These are phyloP conservation scores for Talaromyces sp. DNA, from an alignment of 2,329 filamentous ascomycete genomes.

Conservation along the genomic window DNA sequence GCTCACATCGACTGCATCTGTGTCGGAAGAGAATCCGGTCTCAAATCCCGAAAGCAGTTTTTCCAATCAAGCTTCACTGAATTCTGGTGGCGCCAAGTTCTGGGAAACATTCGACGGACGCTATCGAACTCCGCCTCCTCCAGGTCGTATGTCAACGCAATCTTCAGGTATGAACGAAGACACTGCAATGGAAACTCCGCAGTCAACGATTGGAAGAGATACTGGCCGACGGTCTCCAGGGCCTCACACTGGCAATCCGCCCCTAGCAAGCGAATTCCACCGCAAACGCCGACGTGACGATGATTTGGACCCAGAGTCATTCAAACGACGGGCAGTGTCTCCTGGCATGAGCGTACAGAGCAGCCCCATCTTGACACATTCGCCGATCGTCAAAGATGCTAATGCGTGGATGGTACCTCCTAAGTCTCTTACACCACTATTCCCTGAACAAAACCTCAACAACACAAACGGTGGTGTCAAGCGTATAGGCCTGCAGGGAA, in stretches of 20 bases:
- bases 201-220: conserved; percentile 31
- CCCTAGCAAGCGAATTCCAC: conserved; percentile 69
- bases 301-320: conserved; percentile 79
- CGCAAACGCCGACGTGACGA: conserved; percentile 82
- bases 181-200: conserved; percentile 36
- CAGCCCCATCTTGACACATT: conserved; percentile 77
- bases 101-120: conserved; percentile 77
- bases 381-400: conserved; percentile 68
- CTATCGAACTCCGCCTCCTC: conserved; percentile 60
- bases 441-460: conserved; percentile 38
- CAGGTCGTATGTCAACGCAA: conserved; percentile 53
- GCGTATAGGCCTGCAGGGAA: conserved; percentile 78
- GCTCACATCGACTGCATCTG: conserved; percentile 36
- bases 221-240: conserved; percentile 35
- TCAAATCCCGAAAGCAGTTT: conserved; percentile 62
- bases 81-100: conserved; percentile 67
- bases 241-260: conserved; percentile 33
- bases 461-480: conserved; percentile 52
- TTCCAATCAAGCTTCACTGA: conserved; percentile 67
- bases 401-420: conserved; percentile 69
- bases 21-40: conserved; percentile 1
- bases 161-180: conserved; percentile 45
- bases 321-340: conserved; percentile 88
- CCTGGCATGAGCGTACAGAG: conserved; percentile 89
- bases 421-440: conserved; percentile 50